Conservation (phyloP, 371 early-diverging fungal species). For the Syncephalastrum racemosum region DNA sequence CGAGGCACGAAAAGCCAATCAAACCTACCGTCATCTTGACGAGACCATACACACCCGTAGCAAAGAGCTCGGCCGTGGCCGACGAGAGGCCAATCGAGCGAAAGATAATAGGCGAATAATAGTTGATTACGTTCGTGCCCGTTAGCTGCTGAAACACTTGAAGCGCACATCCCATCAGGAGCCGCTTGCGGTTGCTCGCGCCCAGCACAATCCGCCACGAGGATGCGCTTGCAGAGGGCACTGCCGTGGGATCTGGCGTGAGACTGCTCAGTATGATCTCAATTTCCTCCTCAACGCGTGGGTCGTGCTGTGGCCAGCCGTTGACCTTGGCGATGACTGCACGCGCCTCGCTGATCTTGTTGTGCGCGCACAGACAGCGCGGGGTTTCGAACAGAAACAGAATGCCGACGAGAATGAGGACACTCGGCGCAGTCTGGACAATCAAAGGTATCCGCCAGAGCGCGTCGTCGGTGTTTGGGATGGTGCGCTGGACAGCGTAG, state of each 20-base stretch:
- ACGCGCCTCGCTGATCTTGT: constrained; percentile 52
- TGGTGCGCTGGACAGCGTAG: constrained; percentile 23
- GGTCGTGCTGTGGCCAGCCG: constrained; percentile 71
- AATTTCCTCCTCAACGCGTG: constrained; percentile 73
- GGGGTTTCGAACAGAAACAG: constrained; percentile 43
- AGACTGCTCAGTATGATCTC: constrained; percentile 18
- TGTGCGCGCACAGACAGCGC: constrained; percentile 39
- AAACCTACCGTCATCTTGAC: constrained; percentile 22
- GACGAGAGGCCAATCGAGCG: constrained; percentile 18
- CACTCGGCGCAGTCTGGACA: constrained; percentile 31
- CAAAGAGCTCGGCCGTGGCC: constrained; percentile 21
- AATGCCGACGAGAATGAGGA: constrained; percentile 35
- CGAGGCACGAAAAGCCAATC: constrained; percentile 15
- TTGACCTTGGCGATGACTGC: constrained; percentile 78
- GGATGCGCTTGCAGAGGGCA: neutral
- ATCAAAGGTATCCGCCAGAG: constrained; percentile 40
- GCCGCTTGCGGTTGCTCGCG: constrained; percentile 13
- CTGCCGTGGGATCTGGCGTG: neutral
- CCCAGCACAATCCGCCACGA: constrained; percentile 14
- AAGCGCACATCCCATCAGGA: constrained; percentile 27
- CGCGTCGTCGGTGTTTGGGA: constrained; percentile 18
- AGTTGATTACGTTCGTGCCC: constrained; percentile 33
- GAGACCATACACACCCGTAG: constrained; percentile 27
- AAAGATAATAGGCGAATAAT: constrained; percentile 21
- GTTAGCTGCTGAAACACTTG: constrained; percentile 35